Evolutionary conservation across 177 flowering plant species (phyloP), one percentile per base, ranked within the genome.

Genomic region (Tripterygium wilfordii): DNA sequence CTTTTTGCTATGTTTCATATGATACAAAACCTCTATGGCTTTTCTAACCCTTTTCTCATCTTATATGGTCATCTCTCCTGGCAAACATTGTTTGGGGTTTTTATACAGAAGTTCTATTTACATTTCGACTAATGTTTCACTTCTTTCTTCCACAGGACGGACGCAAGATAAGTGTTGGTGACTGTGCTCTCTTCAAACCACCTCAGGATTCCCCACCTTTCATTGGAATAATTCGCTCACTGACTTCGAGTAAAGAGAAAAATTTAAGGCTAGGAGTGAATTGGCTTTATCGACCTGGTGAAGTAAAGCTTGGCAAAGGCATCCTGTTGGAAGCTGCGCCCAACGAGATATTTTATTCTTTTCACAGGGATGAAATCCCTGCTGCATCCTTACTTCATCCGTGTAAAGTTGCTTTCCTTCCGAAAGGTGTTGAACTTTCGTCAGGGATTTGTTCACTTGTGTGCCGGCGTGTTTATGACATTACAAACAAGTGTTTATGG

Each of bases 331-430:
- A 88, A 26, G 80, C 89, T 51, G 88, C 86, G 22, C 98, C 97
- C 20, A 92, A 92, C 88, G 97, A 92, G 64, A 59, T 92, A 24
- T 89, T 92, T 38, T 92, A 85, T 51, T 89, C 98, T 10, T 92
- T 92, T 61, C 91, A 86, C 63, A 70, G 73, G 80, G 96, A 86
- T 83, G 89, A 80, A 70, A 81, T 80, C 60, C 76, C 85, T 65
- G 89, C 94, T 72, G 95, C 91, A 57, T 86, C 90, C 18, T 55
- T 91, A 67, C 94, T 91, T 45, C 98, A 91, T 78, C 98, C 95
- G 38, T 91, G 98, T 74, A 92, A 80, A 82, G 96, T 92, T 44
- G 79, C 98, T 62, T 92, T 92, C 63, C 92, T 92, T 70, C 82
- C 82, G 43, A 86, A 75, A 84, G 89, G 94, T 62, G 79, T 73